A percentile compares a stretch with the other conserved stretches of the same genome.
Evolutionary conservation across 2,329 filamentous ascomycete species (phyloP).

Genomic region (Neonectria punicea): DNA sequence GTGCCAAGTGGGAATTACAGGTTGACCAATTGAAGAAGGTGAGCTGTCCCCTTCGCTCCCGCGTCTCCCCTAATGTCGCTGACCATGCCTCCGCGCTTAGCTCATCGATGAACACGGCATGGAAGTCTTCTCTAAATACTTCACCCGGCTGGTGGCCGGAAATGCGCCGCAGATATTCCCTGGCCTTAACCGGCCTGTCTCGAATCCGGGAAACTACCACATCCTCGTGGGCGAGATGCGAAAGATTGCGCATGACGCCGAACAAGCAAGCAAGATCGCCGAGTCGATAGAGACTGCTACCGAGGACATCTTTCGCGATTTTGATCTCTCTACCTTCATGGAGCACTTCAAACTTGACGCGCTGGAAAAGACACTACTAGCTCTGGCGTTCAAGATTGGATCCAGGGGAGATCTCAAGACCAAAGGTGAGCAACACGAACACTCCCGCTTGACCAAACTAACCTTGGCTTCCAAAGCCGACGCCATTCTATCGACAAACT

Average conservation of each 20-base stretch:
- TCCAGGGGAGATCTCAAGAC: slow-evolving; percentile 83
- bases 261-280: slow-evolving; percentile 90
- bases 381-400: slow-evolving; percentile 88
- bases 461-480: slow-evolving; percentile 70
- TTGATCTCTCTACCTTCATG: slow-evolving; percentile 95
- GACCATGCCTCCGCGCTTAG: slow-evolving; percentile 56
- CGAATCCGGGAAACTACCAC: slow-evolving; percentile 84
- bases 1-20: slow-evolving; percentile 91
- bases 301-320: slow-evolving; percentile 94
- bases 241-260: slow-evolving; percentile 82
- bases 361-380: slow-evolving; percentile 86
- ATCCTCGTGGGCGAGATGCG: slow-evolving; percentile 85
- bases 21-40: slow-evolving; percentile 93
- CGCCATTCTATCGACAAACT: slow-evolving; percentile 86
- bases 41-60: slow-evolving; percentile 44
- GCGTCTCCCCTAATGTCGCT: slow-evolving; percentile 23
- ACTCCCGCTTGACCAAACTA: slow-evolving; percentile 55
- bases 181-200: slow-evolving; percentile 75
- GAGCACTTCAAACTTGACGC: slow-evolving; percentile 95
- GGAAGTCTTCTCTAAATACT: slow-evolving; percentile 98
- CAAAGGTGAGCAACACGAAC: slow-evolving; percentile 73
- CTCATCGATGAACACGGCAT: slow-evolving; percentile 98
- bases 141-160: slow-evolving; percentile 88
- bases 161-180: slow-evolving; percentile 95
- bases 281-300: slow-evolving; percentile 92